Evolutionary conservation across 2,329 filamentous ascomycete genomes (phyloP).

Genomic region (Ceratocystis smalleyi): DNA sequence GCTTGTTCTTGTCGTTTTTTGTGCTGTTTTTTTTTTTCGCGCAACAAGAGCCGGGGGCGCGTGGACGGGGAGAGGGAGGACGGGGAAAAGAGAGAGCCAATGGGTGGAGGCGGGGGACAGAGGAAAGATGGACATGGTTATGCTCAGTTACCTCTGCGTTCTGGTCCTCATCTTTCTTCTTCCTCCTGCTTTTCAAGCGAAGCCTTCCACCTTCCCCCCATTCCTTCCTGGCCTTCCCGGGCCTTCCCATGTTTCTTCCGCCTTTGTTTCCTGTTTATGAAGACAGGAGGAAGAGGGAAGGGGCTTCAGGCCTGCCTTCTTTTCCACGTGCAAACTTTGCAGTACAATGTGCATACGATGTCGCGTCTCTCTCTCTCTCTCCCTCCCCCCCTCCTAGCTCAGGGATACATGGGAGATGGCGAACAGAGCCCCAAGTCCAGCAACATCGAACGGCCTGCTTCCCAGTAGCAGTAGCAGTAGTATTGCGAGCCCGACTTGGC

Average conservation of each 20-base stretch:
- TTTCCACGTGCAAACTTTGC: not conserved
- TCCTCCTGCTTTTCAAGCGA: not conserved
- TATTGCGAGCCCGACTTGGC: not conserved
- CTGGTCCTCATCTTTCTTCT: not conserved
- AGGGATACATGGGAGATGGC: not conserved
- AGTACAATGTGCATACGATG: not conserved
- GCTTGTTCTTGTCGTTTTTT: no score
- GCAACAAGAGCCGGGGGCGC: no score
- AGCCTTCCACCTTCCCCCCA: not conserved
- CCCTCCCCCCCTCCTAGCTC: not conserved
- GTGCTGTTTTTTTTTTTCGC: no score
- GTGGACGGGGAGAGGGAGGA: not conserved
- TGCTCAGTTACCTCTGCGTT: not conserved
- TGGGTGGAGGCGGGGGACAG: not conserved
- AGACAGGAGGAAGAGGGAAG: no score
- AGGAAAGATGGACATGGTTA: not conserved
- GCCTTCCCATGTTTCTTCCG: not conserved
- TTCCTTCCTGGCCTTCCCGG: not conserved
- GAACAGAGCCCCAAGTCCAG: no score
- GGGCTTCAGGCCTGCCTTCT: not conserved
- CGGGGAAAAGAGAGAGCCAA: not conserved
- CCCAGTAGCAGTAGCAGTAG: no score
- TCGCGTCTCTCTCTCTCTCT: no score
- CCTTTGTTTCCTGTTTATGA: not conserved
- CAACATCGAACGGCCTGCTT: no score